These are phyloP conservation scores for Durotheca rogersii DNA, from an alignment of 495 filamentous ascomycete genomes.

Conservation along the genomic window DNA sequence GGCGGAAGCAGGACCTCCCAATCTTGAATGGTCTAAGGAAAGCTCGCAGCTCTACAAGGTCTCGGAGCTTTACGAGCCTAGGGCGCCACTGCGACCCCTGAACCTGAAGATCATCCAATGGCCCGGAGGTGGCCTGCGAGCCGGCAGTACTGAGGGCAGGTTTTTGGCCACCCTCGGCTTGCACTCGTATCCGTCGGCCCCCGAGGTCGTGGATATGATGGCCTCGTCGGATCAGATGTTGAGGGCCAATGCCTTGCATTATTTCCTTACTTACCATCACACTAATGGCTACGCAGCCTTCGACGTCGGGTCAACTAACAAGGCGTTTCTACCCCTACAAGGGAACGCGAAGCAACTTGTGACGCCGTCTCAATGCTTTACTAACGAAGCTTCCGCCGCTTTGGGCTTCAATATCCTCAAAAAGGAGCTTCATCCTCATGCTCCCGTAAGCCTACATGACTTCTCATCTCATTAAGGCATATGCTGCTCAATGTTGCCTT, in stretches of 20 bases:
- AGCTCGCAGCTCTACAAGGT: constrained; percentile 67
- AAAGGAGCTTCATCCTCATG: constrained; percentile 70
- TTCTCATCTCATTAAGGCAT: not conserved
- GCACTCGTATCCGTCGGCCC: constrained; percentile 63
- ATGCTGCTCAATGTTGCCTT: not conserved
- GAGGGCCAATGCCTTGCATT: constrained; percentile 69
- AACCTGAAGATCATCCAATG: constrained; percentile 81
- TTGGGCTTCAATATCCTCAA: constrained; percentile 78
- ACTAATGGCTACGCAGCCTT: constrained; percentile 69
- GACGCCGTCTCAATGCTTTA: constrained; percentile 75
- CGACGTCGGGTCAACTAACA: constrained; percentile 54
- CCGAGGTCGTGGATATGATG: constrained; percentile 76
- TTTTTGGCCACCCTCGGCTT: constrained; percentile 74
- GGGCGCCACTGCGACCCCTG: constrained; percentile 64
- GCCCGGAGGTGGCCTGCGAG: constrained; percentile 64
- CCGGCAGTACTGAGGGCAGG: constrained; percentile 64
- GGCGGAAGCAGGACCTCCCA: constrained; percentile 62
- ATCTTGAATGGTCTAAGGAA: constrained; percentile 43
- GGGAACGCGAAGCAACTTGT: constrained; percentile 62
- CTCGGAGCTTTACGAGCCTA: constrained; percentile 83
- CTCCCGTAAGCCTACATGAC: constrained; percentile 35
- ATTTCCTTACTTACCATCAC: constrained; percentile 77
- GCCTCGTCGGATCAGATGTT: constrained; percentile 58
- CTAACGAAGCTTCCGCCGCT: constrained; percentile 70
- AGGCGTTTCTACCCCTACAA: constrained; percentile 73